Evolutionary conservation across 1,139 yeast species (phyloP).

Genomic region (Wickerhamiella infanticola): DNA sequence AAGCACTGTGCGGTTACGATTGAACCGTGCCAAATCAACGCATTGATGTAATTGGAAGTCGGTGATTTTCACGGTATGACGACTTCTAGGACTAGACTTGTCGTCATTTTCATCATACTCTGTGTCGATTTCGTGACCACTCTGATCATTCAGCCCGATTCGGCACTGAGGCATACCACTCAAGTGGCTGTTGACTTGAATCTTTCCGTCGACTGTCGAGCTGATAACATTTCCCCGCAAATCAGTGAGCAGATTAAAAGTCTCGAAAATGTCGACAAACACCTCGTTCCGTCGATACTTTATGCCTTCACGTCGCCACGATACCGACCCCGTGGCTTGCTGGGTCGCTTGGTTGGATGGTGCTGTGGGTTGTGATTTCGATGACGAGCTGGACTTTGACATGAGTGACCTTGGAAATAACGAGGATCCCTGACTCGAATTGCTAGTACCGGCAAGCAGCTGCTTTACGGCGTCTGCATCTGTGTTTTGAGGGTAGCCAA

Average conservation of each 20-base stretch:
- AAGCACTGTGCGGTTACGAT: constrained; percentile 47
- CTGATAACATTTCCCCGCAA: constrained; percentile 39
- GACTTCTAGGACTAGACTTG: constrained; percentile 2
- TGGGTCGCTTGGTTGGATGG: constrained; percentile 18
- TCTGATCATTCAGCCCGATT: constrained; percentile 41
- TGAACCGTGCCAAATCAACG: constrained; percentile 57
- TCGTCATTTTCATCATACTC: constrained; percentile 8
- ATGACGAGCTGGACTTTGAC: constrained; percentile 10
- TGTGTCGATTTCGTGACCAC: constrained; percentile 10
- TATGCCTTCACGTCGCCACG: constrained; percentile 65
- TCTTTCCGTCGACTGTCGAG: constrained; percentile 64
- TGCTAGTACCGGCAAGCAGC: constrained; percentile 16
- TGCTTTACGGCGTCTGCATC: constrained; percentile 37
- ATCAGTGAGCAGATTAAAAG: constrained; percentile 47
- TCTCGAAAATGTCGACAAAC: constrained; percentile 61
- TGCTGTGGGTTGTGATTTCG: constrained; percentile 8
- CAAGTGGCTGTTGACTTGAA: constrained; percentile 55
- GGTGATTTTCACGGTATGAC: constrained; percentile 35
- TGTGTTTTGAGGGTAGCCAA: constrained; percentile 67
- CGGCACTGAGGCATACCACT: constrained; percentile 67
- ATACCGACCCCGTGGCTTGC: constrained; percentile 30
- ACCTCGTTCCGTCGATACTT: constrained; percentile 75
- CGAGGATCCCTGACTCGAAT: neutral
- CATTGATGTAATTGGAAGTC: constrained; percentile 86
- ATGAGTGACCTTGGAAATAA: neutral